phyloP scores from a whole-genome alignment of 768 basidiomycete species.

The Pulveroboletus sp. region DNA sequence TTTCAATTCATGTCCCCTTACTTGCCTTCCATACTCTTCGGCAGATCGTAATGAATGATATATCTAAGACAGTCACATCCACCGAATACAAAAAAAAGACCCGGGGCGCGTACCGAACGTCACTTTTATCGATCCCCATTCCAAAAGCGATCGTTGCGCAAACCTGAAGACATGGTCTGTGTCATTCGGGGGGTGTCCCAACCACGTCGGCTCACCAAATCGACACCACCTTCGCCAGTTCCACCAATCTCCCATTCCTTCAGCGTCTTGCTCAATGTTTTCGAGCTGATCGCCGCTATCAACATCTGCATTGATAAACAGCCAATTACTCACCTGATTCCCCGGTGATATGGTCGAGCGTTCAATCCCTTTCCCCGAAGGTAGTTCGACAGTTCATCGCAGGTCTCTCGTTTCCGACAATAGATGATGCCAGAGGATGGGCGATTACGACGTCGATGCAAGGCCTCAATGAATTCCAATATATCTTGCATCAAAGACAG shows the following conservation, averaged over 20 bases:
- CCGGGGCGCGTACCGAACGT: constrained; percentile 50
- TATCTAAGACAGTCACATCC: constrained; percentile 41
- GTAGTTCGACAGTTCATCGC: constrained; percentile 61
- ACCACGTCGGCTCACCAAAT: constrained; percentile 47
- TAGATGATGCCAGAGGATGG: constrained; percentile 74
- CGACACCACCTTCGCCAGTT: constrained; percentile 48
- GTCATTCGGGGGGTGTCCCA: background rate
- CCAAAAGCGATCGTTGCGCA: constrained; percentile 84
- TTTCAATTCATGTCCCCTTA: background rate
- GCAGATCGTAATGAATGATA: constrained; percentile 77
- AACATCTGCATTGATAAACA: background rate
- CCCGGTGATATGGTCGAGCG: constrained; percentile 72
- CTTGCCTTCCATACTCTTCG: constrained; percentile 78
- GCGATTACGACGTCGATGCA: constrained; percentile 56
- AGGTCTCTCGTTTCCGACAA: constrained; percentile 63
- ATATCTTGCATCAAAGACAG: constrained; percentile 61
- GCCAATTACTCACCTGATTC: constrained; percentile 44
- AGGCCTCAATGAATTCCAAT: constrained; percentile 56
- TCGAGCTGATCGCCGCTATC: constrained; percentile 31
- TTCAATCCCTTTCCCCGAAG: constrained; percentile 65
- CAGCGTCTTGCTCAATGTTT: constrained; percentile 48
- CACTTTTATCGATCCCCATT: constrained; percentile 80
- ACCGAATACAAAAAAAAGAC: background rate
- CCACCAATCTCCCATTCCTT: constrained; percentile 61
- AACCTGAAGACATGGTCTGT: constrained; percentile 40